phyloP scores from a whole-genome alignment of 805 yeast species.

The Torulaspora microellipsoides region DNA sequence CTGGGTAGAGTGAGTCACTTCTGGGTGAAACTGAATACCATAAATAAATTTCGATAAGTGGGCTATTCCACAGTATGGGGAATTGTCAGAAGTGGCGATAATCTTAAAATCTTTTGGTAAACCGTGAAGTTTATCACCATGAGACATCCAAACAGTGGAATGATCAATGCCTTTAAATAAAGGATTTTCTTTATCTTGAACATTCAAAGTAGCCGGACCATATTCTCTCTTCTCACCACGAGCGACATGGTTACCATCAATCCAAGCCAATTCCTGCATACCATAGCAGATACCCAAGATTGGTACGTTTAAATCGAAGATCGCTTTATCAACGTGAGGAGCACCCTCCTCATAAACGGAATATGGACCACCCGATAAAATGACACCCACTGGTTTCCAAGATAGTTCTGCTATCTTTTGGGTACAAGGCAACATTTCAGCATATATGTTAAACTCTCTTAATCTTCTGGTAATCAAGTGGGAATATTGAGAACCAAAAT shows the following conservation, averaged over 20 bases:
- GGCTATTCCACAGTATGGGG: constrained; percentile 92
- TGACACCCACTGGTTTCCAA: constrained; percentile 96
- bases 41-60: constrained; percentile 67
- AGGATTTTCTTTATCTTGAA: constrained; percentile 60
- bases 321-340: constrained; percentile 94
- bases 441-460: constrained; percentile 96
- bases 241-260: constrained; percentile 83
- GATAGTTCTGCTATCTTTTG: constrained; percentile 88
- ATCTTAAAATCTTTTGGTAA: constrained; percentile 85
- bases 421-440: constrained; percentile 99
- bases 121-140: constrained; percentile 90
- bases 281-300: constrained; percentile 98
- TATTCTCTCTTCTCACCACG: constrained; percentile 97
- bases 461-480: constrained; percentile 95
- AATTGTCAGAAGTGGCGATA: constrained; percentile 88
- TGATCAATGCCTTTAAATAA: constrained; percentile 86
- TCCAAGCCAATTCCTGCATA: constrained; percentile 99
- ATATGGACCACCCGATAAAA: constrained; percentile 96
- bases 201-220: constrained; percentile 89
- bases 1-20: constrained; percentile 91
- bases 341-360: constrained; percentile 93
- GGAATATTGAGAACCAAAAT: constrained; percentile 97
- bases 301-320: constrained; percentile 88
- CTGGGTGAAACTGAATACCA: constrained; percentile 99
- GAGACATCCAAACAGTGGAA: constrained; percentile 99